Evolutionary conservation across 352 stramenopile species (phyloP), one percentile per base, ranked within the genome.

Genomic region (Pythium rishiriense): DNA sequence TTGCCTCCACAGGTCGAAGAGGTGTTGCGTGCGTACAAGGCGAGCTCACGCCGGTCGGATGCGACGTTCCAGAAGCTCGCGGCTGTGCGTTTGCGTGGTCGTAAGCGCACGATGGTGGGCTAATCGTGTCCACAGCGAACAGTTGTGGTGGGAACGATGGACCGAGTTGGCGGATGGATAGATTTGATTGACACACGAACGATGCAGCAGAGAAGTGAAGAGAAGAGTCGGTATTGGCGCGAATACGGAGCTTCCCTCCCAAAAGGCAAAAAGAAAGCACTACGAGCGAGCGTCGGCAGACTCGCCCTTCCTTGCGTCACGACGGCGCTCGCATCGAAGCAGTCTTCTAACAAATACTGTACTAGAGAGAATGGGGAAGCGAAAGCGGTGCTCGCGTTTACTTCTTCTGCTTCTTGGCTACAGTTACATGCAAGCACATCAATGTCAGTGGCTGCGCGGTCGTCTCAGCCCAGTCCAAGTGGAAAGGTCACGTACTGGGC

Each of bases 31-130:
- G 85, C 87, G 22, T 98, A 98, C 76, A 84, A 91, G 66, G 84
- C 80, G n/a, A 78, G 84, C 51, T 93, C 84, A 4, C 75, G 82
- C 31, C 81, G 80, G 4, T 82, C 86, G 4, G 84, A 95, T 47
- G 73, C 80, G 28, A 91, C 85, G 29, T 90, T 97, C 58, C 79
- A 92, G 66, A 93, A 95, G 57, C 82, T 97, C 17, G 84, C 85
- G 31, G 86, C 93, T 63, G 91, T 98, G 58, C 83, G 90, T 62
- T 74, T 92, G 46, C 77, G 91, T 62, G 91, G 91, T 8, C 83
- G 91, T 26, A 98, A 98, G 71, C 87, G 91, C 48, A 93, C 91
- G 24, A 96, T 96, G 81, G 88, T 98, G 56, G 91, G 90, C 29
- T 98, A 54, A 39, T 9, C 33, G n/a, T n/a, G n/a, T n/a, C n/a